A percentile compares a stretch with the other conserved stretches of the same genome.
Evolutionary conservation across 257 asterid species (phyloP).

Genomic region (Gardenia jasminoides): DNA sequence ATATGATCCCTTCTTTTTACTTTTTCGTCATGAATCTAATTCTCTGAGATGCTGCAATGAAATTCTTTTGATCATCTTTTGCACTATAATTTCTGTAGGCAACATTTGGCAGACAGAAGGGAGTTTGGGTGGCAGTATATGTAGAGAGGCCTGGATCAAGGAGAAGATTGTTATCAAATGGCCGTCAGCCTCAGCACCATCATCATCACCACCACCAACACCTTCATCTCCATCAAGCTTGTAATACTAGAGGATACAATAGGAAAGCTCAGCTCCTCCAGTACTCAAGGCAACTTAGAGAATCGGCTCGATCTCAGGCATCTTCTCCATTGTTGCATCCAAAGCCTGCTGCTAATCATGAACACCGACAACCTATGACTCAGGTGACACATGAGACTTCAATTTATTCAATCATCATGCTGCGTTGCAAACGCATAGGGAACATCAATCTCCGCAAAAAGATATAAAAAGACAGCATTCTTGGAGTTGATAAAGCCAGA

Average conservation of each 20-base stretch:
- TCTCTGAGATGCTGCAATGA: background rate
- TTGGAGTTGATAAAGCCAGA: background rate
- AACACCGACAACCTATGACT: constrained; percentile 5
- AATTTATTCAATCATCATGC: background rate
- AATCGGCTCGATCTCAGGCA: constrained; percentile 21
- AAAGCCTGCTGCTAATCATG: background rate
- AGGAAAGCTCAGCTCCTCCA: constrained; percentile 55
- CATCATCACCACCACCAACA: constrained; percentile 23
- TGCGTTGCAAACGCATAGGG: background rate
- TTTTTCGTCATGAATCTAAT: background rate
- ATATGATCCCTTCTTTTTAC: background rate
- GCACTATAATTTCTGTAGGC: background rate
- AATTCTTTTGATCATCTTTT: background rate
- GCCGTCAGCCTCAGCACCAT: constrained; percentile 5
- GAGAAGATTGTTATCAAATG: background rate
- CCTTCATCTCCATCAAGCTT: constrained; percentile 10
- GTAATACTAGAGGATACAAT: constrained; percentile 31
- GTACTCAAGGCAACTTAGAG: constrained; percentile 43
- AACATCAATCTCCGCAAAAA: background rate
- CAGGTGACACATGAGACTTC: constrained; percentile 9
- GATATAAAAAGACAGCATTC: background rate
- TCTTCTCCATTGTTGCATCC: constrained; percentile 18
- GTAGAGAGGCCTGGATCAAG: constrained; percentile 27
- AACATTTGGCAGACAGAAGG: background rate
- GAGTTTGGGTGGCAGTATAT: constrained; percentile 34